phyloP scores from a whole-genome alignment of 2,329 filamentous ascomycete genomes.

The Rhinocladiella similis region DNA sequence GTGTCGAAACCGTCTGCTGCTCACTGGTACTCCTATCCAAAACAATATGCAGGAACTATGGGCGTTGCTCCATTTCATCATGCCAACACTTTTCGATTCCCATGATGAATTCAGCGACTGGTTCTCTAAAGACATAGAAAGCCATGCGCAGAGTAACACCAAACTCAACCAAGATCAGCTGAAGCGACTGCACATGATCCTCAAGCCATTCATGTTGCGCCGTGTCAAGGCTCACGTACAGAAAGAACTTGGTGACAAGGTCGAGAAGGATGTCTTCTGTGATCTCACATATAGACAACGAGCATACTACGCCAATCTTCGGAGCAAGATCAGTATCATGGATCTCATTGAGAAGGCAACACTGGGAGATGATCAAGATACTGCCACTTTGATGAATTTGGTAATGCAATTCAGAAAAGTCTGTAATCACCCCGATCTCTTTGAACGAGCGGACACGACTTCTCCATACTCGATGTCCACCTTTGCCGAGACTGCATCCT shows the following conservation, averaged over 20 bases:
- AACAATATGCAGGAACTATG: slow-evolving; percentile 99
- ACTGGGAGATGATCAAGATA: slow-evolving; percentile 90
- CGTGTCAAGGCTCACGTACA: slow-evolving; percentile 99
- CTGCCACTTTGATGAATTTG: slow-evolving; percentile 95
- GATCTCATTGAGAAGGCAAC: slow-evolving; percentile 97
- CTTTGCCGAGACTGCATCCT: slow-evolving; percentile 94
- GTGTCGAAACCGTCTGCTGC: slow-evolving; percentile 87
- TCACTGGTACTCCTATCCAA: slow-evolving; percentile 96
- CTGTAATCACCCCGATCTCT: slow-evolving; percentile 96
- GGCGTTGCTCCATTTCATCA: slow-evolving; percentile 98
- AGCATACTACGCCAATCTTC: slow-evolving; percentile 85
- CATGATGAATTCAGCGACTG: slow-evolving; percentile 55
- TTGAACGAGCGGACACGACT: slow-evolving; percentile 88
- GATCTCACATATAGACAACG: slow-evolving; percentile 95
- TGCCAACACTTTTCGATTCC: slow-evolving; percentile 90
- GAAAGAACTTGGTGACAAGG: slow-evolving; percentile 98
- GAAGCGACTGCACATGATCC: slow-evolving; percentile 94
- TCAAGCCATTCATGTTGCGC: slow-evolving; percentile 99
- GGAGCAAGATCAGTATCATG: slow-evolving; percentile 98
- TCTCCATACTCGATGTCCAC: slow-evolving; percentile 81
- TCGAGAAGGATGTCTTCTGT: slow-evolving; percentile 94
- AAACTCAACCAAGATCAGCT: slow-evolving; percentile 98
- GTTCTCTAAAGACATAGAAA: slow-evolving; percentile 73
- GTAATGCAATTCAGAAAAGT: slow-evolving; percentile 99
- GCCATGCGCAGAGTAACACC: slow-evolving; percentile 97